Conservation (phyloP, 2,329 filamentous ascomycete species). For the Elsinoe batatas region DNA sequence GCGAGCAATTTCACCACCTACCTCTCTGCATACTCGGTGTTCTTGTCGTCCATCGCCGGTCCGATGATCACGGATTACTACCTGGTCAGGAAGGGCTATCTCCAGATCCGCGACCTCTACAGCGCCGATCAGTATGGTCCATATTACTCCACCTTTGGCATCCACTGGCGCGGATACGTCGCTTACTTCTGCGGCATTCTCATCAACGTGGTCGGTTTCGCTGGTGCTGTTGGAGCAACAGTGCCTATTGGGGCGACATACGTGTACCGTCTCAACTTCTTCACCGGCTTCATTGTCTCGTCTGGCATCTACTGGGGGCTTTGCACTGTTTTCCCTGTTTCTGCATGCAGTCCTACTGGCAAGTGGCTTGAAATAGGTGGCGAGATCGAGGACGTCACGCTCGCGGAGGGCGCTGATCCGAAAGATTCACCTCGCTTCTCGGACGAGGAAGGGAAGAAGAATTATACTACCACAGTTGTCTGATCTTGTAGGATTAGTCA, state of each 20-base stretch:
- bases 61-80: slow-evolving; percentile 88
- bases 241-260: slow-evolving; percentile 74
- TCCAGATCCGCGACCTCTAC: slow-evolving; percentile 71
- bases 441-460: slow-evolving; percentile 11
- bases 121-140: slow-evolving; percentile 54
- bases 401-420: slow-evolving; percentile 12
- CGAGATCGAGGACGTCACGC: slow-evolving; percentile 12
- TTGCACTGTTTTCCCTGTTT: slow-evolving; percentile 60
- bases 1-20: slow-evolving; percentile 86
- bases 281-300: slow-evolving; percentile 69
- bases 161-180: slow-evolving; percentile 75
- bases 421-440: not conserved
- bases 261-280: slow-evolving; percentile 87
- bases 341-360: slow-evolving; percentile 51
- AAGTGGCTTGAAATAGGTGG: slow-evolving; percentile 64
- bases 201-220: slow-evolving; percentile 88
- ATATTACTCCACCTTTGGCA: slow-evolving; percentile 64
- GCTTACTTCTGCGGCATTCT: slow-evolving; percentile 77
- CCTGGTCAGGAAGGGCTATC: slow-evolving; percentile 68
- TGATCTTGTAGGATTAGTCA: not conserved
- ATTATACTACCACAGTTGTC: slow-evolving; percentile 3
- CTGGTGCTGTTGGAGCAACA: slow-evolving; percentile 59
- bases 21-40: slow-evolving; percentile 83
- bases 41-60: slow-evolving; percentile 88
- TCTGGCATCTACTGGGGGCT: slow-evolving; percentile 57